A percentile compares a stretch with the other conserved stretches of the same genome.
Conservation (phyloP, 2,329 filamentous ascomycete species). For the Phoma sp. region DNA sequence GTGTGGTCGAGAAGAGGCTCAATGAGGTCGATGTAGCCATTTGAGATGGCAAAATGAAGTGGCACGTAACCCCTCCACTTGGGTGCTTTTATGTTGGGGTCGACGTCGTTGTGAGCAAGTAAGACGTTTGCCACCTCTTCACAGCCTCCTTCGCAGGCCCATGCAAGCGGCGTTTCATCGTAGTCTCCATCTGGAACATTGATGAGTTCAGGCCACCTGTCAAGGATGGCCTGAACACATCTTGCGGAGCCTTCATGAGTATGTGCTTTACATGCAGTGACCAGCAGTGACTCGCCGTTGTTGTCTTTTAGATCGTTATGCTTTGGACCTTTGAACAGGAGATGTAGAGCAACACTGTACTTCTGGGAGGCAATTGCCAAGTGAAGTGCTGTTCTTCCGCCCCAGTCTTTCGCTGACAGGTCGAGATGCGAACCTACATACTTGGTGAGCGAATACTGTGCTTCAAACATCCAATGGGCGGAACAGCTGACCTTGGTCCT, state of each 20-base stretch:
- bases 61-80: background rate
- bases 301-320: background rate
- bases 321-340: background rate
- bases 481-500: too few species aligned
- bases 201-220: background rate
- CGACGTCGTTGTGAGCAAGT: background rate
- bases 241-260: background rate
- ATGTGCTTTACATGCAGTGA: background rate
- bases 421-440: too few species aligned
- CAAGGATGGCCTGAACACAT: background rate
- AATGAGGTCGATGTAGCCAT: too few species aligned
- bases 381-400: too few species aligned
- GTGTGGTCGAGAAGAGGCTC: too few species aligned
- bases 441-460: too few species aligned
- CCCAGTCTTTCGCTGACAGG: too few species aligned
- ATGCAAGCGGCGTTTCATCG: background rate
- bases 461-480: too few species aligned
- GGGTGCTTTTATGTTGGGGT: background rate
- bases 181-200: background rate
- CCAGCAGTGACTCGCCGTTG: background rate
- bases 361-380: too few species aligned
- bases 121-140: background rate
- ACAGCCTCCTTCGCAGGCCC: background rate
- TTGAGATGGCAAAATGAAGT: too few species aligned
- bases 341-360: too few species aligned